These are phyloP conservation scores for Salix caprea DNA, from an alignment of 345 rosid genomes.

Conservation along the genomic window DNA sequence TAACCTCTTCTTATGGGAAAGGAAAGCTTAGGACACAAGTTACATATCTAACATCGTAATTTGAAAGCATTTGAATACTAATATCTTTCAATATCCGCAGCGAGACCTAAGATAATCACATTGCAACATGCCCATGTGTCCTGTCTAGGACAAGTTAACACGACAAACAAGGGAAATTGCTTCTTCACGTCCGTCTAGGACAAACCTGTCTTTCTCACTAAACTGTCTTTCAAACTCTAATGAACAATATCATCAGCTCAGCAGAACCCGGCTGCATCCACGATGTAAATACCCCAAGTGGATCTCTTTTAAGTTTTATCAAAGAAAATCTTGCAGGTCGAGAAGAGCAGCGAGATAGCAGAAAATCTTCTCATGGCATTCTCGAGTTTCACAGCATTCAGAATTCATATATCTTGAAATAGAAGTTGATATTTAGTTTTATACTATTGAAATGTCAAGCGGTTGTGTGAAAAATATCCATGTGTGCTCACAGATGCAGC, in stretches of 20 bases:
- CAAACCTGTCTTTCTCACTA: background rate
- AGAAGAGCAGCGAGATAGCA: background rate
- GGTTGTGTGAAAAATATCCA: background rate
- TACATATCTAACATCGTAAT: no score
- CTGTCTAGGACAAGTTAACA: background rate
- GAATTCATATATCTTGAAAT: background rate
- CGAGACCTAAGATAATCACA: no score
- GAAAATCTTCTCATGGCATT: background rate
- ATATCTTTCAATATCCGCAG: no score
- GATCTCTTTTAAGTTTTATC: background rate
- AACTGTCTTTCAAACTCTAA: background rate
- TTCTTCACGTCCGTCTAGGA: background rate
- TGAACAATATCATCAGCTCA: background rate
- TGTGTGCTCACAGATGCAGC: background rate
- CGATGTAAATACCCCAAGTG: background rate
- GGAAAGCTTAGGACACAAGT: no score
- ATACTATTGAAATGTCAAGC: background rate
- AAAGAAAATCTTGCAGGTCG: background rate
- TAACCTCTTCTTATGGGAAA: no score
- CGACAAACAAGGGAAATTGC: background rate
- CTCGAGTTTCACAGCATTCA: background rate
- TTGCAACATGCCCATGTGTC: no score
- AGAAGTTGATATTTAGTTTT: background rate
- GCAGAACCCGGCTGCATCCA: background rate
- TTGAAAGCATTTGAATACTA: no score